A percentile compares a stretch with the other conserved stretches of the same genome.
Conservation (phyloP, 768 basidiomycete species). For the Naematelia aurantialba region DNA sequence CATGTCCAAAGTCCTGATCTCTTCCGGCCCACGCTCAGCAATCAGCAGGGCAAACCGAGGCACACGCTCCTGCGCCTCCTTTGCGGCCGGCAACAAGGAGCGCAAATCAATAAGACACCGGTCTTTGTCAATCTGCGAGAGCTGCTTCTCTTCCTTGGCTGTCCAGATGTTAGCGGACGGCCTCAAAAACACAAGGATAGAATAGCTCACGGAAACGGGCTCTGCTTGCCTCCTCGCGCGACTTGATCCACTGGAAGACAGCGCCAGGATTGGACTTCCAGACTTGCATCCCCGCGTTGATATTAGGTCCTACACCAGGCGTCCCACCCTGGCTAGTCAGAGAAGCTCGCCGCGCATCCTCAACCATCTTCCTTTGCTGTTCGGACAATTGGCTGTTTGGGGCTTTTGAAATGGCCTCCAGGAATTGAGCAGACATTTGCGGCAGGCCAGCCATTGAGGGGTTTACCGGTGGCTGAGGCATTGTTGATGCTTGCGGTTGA, state of each 20-base stretch:
- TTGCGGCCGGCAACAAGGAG: conserved; percentile 8
- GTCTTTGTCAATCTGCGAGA: conserved; percentile 5
- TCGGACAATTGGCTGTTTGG: conserved; percentile 10
- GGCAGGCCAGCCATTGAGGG: not conserved
- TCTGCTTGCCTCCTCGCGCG: conserved; percentile 14
- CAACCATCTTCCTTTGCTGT: conserved; percentile 20
- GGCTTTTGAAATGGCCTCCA: conserved; percentile 14
- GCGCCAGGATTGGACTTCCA: conserved; percentile 12
- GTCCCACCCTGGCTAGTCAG: conserved; percentile 1
- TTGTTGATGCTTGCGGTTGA: conserved; percentile 13
- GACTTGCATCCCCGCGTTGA: not conserved
- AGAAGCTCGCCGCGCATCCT: conserved; percentile 11
- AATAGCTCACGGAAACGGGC: conserved; percentile 23
- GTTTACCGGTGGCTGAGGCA: not conserved
- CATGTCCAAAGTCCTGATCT: not conserved
- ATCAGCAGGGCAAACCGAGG: conserved; percentile 9
- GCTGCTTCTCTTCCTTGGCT: conserved; percentile 3
- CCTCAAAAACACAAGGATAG: not conserved
- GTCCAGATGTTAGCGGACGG: not conserved
- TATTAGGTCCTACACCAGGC: not conserved
- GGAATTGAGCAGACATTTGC: conserved; percentile 18
- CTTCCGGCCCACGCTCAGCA: not conserved
- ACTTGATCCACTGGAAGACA: conserved; percentile 13
- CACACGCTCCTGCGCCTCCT: conserved; percentile 10
- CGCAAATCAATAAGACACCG: conserved; percentile 8